phyloP scores from a whole-genome alignment of 768 basidiomycete genomes.

The Pulveroboletus sp. region DNA sequence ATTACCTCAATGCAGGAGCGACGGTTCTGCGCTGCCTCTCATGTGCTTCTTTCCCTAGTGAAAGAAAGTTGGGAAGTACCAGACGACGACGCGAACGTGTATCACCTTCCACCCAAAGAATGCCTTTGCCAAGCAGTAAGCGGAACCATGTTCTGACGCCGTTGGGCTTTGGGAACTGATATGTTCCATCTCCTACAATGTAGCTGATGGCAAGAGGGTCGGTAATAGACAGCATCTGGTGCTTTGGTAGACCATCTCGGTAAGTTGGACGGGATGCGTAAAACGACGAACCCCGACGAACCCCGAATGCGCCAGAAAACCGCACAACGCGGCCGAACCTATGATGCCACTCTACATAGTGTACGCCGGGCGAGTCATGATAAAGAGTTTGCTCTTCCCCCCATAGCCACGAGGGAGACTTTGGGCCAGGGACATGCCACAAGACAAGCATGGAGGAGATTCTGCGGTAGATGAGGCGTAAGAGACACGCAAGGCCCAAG shows the following conservation, averaged over 20 bases:
- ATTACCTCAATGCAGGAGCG: conserved; percentile 55
- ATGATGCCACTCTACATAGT: conserved; percentile 49
- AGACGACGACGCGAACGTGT: not conserved
- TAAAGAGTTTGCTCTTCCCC: conserved; percentile 59
- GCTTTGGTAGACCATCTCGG: conserved; percentile 32
- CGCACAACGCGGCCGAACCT: conserved; percentile 50
- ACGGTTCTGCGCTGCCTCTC: conserved; percentile 49
- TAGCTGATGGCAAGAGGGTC: conserved; percentile 50
- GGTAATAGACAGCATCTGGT: conserved; percentile 53
- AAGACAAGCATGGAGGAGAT: conserved; percentile 33
- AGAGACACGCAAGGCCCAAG: conserved; percentile 27
- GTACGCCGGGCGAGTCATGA: conserved; percentile 43
- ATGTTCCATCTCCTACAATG: conserved; percentile 51
- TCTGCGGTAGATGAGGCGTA: conserved; percentile 33
- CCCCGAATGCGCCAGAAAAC: conserved; percentile 56
- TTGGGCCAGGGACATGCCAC: conserved; percentile 49
- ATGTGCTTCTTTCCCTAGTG: conserved; percentile 49
- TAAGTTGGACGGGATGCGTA: conserved; percentile 3
- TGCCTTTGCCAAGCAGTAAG: conserved; percentile 55
- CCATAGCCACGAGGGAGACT: conserved; percentile 47
- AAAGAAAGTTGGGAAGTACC: conserved; percentile 1
- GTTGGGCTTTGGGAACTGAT: conserved; percentile 56
- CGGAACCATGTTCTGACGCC: conserved; percentile 64
- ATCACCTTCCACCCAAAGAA: conserved; percentile 62
- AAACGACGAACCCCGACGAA: conserved; percentile 37